Percentiles rank a stretch among this genome's conserved stretches.
Conservation (phyloP, 1,139 yeast species). For the Pichia sp. region DNA sequence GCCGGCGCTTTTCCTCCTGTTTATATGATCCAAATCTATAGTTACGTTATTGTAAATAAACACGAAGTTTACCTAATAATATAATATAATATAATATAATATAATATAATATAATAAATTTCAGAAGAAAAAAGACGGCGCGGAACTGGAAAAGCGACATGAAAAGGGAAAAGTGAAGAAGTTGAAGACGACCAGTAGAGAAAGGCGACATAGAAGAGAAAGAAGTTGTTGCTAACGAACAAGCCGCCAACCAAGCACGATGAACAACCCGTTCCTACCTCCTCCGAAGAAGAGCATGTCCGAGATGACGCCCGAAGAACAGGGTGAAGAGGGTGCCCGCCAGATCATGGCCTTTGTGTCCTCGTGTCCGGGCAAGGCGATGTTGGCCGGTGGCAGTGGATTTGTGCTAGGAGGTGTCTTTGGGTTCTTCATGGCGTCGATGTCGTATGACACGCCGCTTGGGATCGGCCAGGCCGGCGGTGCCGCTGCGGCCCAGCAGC, state of each 20-base stretch:
- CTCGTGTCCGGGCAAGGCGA: constrained; percentile 93
- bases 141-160: not conserved
- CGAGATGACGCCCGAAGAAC: constrained; percentile 87
- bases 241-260: constrained; percentile 5
- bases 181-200: not conserved
- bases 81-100: not conserved
- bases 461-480: constrained; percentile 45
- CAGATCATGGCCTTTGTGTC: constrained; percentile 80
- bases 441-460: constrained; percentile 77
- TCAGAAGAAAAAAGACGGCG: not conserved
- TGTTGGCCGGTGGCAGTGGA: constrained; percentile 90
- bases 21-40: constrained; percentile 3
- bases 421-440: constrained; percentile 93
- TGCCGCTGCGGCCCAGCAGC: constrained; percentile 23
- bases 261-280: constrained; percentile 33
- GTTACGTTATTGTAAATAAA: constrained; percentile 7
- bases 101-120: not conserved
- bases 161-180: not conserved
- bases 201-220: not conserved
- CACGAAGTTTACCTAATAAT: not conserved
- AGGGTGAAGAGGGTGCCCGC: constrained; percentile 87
- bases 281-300: constrained; percentile 43
- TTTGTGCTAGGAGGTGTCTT: constrained; percentile 94
- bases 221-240: not conserved
- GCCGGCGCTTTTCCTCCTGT: constrained; percentile 2